Conservation (phyloP, 352 stramenopile genomes). For the Phytophthora aleatoria region DNA sequence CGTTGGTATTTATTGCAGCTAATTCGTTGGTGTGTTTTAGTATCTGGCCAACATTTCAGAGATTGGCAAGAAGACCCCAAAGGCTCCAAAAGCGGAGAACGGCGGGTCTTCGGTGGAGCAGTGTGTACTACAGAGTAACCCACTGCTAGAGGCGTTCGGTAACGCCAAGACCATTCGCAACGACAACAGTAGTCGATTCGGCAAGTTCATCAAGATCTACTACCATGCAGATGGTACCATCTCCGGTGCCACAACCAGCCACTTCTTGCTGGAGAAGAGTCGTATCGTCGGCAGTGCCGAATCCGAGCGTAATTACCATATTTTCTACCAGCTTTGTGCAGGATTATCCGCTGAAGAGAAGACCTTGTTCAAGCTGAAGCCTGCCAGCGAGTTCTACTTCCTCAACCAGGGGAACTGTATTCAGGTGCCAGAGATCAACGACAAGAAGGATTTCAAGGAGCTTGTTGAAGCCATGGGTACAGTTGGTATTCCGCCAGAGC, state of each 20-base stretch:
- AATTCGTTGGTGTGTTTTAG: slow-evolving; percentile 30
- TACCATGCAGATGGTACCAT: slow-evolving; percentile 93
- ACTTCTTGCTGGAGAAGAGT: slow-evolving; percentile 99
- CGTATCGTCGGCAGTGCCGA: slow-evolving; percentile 93
- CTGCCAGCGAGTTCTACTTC: slow-evolving; percentile 91
- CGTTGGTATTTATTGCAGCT: slow-evolving; percentile 5
- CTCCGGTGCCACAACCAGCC: slow-evolving; percentile 93
- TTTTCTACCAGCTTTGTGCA: slow-evolving; percentile 98
- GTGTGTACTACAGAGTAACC: slow-evolving; percentile 93
- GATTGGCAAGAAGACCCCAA: slow-evolving; percentile 80
- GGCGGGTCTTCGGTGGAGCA: slow-evolving; percentile 83
- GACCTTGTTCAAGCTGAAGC: slow-evolving; percentile 81
- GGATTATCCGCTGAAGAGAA: slow-evolving; percentile 76
- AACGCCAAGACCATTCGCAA: slow-evolving; percentile 96
- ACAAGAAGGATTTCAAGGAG: slow-evolving; percentile 95
- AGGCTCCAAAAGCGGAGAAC: slow-evolving; percentile 65
- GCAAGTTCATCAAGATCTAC: slow-evolving; percentile 97
- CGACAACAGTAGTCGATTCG: slow-evolving; percentile 96
- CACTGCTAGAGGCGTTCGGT: slow-evolving; percentile 92
- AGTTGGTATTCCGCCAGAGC: slow-evolving; percentile 88
- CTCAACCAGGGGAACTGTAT: slow-evolving; percentile 95
- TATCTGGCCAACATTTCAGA: slow-evolving; percentile 92
- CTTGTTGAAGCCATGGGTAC: slow-evolving; percentile 92
- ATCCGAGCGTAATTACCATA: slow-evolving; percentile 98
- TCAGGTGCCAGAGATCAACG: slow-evolving; percentile 92